Base-by-base conservation (phyloP, 2,329 filamentous ascomycete genomes). In the Fonsecaea pedrosoi region DNA sequence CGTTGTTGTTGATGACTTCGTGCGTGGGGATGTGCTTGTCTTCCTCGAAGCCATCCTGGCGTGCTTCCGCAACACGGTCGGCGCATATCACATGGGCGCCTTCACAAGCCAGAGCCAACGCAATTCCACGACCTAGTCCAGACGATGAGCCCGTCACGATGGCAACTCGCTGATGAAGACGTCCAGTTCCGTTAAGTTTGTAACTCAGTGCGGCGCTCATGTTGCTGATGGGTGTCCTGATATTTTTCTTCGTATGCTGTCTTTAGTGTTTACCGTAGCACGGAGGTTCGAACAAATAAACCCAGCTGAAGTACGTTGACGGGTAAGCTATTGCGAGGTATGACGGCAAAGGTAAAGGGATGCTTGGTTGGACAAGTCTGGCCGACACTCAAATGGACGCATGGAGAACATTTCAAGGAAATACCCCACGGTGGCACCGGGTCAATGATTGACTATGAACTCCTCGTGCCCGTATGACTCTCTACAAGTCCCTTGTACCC, bases 81-180 rank as follows among this genome's bases (percentile, higher is more conserved):
- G 80, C 77, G 54, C 81, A 84, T 18, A 82, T 76, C 5, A 84
- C 69, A 8, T 66, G 65, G 0, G 81, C 79, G 4, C 81, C 82
- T 64, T 83, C 77, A 2, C 67, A 71, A 0, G 75, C 77, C 67
- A 76, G 82, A 1, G 74, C 76, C 1, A 82, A 65, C 0, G 81
- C 74, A 18, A 84, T 84, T 1, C 81, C 79, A 8, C 82, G 77
- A 1, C 82, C 81, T 0, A 84, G 71, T 1, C 82, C 82, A 0
- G 82, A 82, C 0, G 82, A 83, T 0, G 81, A 73, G 8, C 82
- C 82, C 0, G 82, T 84, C 1, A 84, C 75, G 38, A 84, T 79
- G 42, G 75, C 75, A 5, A 79, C 74, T 66, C 78, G 78, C 21
- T 76, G 66, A n/a, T 69, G 56, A 9, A 70, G 61, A 21, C 64